Percentiles rank a stretch among this genome's conserved stretches.
Conservation (phyloP, 148 eudicot species). For the Oxyria digyna region DNA sequence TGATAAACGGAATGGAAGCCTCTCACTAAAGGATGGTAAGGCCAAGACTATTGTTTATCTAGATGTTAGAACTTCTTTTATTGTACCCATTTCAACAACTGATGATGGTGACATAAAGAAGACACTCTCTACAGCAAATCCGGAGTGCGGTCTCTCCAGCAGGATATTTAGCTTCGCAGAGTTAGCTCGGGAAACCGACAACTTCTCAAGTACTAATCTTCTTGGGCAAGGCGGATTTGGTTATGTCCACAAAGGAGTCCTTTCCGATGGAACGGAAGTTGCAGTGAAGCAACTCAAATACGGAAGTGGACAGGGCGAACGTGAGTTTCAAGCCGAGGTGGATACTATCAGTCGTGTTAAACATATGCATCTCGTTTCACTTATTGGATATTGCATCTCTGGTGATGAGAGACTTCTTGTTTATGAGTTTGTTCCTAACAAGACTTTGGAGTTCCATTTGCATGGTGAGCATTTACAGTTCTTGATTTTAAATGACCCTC, state of each 20-base stretch:
- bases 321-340: conserved; percentile 88
- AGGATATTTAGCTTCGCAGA: not conserved
- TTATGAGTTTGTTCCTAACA: conserved; percentile 68
- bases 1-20: conserved; percentile 23
- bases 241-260: conserved; percentile 7
- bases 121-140: conserved; percentile 4
- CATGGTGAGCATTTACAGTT: conserved; percentile 41
- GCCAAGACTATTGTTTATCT: conserved; percentile 14
- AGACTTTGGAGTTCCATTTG: conserved; percentile 65
- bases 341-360: conserved; percentile 68
- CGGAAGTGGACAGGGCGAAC: conserved; percentile 82
- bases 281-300: conserved; percentile 66
- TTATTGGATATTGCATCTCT: conserved; percentile 65
- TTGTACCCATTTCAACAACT: conserved; percentile 15
- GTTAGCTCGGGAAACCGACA: conserved; percentile 12
- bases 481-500: too few relatives aligned
- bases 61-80: conserved; percentile 13
- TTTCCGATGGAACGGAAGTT: conserved; percentile 51
- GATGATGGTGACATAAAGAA: conserved; percentile 28
- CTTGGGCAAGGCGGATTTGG: conserved; percentile 10
- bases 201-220: conserved; percentile 9
- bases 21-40: conserved; percentile 11
- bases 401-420: conserved; percentile 57
- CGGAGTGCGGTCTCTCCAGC: not conserved
- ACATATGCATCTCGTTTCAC: conserved; percentile 67